Evolutionary conservation across 257 asterid genomes (phyloP).

Genomic region (Catharanthus roseus): DNA sequence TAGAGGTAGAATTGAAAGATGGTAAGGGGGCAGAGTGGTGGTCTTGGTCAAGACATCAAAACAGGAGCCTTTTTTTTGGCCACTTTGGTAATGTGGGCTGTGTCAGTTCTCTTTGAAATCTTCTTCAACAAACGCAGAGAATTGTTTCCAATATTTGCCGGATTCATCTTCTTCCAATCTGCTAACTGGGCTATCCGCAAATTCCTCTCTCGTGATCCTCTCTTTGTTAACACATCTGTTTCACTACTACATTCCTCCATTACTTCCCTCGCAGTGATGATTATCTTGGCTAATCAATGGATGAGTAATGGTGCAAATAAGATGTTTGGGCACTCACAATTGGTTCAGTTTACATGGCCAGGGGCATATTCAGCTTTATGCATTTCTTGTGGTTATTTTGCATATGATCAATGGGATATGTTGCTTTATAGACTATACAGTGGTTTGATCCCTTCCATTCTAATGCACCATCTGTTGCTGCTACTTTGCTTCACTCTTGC

Average conservation of each 20-base stretch:
- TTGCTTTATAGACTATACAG: slow-evolving; percentile 55
- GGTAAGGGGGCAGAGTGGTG: slow-evolving; percentile 13
- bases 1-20: not conserved
- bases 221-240: slow-evolving; percentile 80
- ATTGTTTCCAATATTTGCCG: slow-evolving; percentile 47
- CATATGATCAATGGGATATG: slow-evolving; percentile 96
- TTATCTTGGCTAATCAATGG: slow-evolving; percentile 52
- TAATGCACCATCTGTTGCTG: slow-evolving; percentile 77
- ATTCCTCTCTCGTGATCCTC: slow-evolving; percentile 55
- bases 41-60: slow-evolving; percentile 17
- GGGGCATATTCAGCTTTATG: slow-evolving; percentile 72
- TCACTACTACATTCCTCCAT: slow-evolving; percentile 85
- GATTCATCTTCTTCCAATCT: slow-evolving; percentile 65
- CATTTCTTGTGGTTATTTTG: slow-evolving; percentile 86
- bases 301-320: slow-evolving; percentile 29
- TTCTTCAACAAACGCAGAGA: slow-evolving; percentile 59
- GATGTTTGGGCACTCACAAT: slow-evolving; percentile 75
- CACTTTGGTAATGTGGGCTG: slow-evolving; percentile 73
- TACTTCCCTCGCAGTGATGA: slow-evolving; percentile 57
- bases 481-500: slow-evolving; percentile 91
- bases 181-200: slow-evolving; percentile 64
- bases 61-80: slow-evolving; percentile 65
- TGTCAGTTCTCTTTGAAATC: slow-evolving; percentile 67
- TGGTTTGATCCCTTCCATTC: slow-evolving; percentile 71
- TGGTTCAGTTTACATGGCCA: slow-evolving; percentile 70